Percentiles rank a stretch among this genome's conserved stretches.
phyloP scores from a whole-genome alignment of 1,284 basidiomycete species.

The Lentinula novae-zelandiae region DNA sequence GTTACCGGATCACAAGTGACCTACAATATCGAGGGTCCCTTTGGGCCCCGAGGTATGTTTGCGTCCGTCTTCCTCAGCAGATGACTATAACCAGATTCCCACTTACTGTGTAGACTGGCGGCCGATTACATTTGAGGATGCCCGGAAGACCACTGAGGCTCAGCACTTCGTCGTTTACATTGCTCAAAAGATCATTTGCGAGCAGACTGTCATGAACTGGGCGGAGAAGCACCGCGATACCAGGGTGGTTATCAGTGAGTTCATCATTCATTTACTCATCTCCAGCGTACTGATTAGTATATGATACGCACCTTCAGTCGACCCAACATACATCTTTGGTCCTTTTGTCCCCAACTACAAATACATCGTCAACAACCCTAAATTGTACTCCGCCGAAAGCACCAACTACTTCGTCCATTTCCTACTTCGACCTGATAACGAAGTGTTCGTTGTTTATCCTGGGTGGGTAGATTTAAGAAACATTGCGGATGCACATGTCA shows the following conservation, averaged over 20 bases:
- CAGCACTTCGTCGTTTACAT: slow-evolving; percentile 7
- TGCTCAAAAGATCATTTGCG: slow-evolving; percentile 2
- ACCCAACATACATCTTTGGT: slow-evolving; percentile 8
- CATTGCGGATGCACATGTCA: slow-evolving; percentile 6
- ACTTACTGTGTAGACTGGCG: not conserved
- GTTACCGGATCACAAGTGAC: slow-evolving; percentile 4
- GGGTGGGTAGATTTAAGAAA: slow-evolving; percentile 2
- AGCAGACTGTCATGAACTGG: slow-evolving; percentile 5
- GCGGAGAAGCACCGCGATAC: slow-evolving; percentile 1
- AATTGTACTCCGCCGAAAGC: slow-evolving; percentile 1
- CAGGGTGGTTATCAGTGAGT: slow-evolving; percentile 3
- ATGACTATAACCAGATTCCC: not conserved
- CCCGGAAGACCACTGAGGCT: not conserved
- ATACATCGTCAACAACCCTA: slow-evolving; percentile 4
- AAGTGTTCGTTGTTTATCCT: not conserved
- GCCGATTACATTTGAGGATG: not conserved
- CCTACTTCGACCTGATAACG: slow-evolving; percentile 2
- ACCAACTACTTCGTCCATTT: slow-evolving; percentile 5
- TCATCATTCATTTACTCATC: too few relatives aligned
- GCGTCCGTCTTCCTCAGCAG: too few relatives aligned
- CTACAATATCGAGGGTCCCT: not conserved
- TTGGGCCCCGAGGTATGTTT: slow-evolving; percentile 4
- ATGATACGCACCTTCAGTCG: not conserved
- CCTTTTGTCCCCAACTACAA: slow-evolving; percentile 8
- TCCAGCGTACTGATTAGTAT: too few relatives aligned